Percentiles rank a stretch among this genome's conserved stretches.
Evolutionary conservation across 352 stramenopile genomes (phyloP).

Genomic region (Globisporangium cylindrosporum): DNA sequence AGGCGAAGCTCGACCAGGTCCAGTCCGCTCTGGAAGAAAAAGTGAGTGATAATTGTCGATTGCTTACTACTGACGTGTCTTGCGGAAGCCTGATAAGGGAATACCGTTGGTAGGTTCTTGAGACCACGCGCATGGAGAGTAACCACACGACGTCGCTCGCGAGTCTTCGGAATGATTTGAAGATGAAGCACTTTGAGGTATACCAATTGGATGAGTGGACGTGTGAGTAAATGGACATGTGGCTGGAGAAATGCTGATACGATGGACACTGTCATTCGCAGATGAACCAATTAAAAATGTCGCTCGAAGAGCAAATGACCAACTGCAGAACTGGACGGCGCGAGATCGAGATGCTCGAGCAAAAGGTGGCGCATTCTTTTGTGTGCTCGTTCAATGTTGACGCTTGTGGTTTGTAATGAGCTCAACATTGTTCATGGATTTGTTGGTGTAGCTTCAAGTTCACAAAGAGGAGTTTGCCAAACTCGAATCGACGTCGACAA

Average conservation of each 20-base stretch:
- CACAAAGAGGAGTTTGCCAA: slow-evolving; percentile 70
- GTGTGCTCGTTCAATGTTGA: not conserved
- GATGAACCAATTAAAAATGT: slow-evolving; percentile 62
- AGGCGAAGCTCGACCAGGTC: slow-evolving; percentile 43
- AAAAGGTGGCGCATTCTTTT: slow-evolving; percentile 42
- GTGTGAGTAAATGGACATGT: not conserved
- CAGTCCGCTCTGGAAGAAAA: slow-evolving; percentile 55
- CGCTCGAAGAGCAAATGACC: slow-evolving; percentile 50
- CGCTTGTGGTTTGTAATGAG: not conserved
- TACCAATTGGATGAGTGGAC: not conserved
- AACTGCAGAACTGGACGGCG: slow-evolving; percentile 31
- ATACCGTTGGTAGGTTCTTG: slow-evolving; percentile 32
- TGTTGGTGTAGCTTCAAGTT: slow-evolving; percentile 39
- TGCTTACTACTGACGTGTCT: not conserved
- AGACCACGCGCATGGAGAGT: slow-evolving; percentile 53
- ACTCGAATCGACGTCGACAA: slow-evolving; percentile 64
- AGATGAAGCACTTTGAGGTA: slow-evolving; percentile 82
- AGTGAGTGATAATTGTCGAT: slow-evolving; percentile 12
- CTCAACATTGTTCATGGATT: not conserved
- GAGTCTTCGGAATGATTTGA: slow-evolving; percentile 56
- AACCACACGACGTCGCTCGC: slow-evolving; percentile 47
- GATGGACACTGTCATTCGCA: slow-evolving; percentile 8
- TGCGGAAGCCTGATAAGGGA: not conserved
- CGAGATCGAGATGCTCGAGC: slow-evolving; percentile 66
- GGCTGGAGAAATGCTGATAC: no score